Evolutionary conservation across 352 stramenopile genomes (phyloP).

Genomic region (Aphanomyces cochlioides): DNA sequence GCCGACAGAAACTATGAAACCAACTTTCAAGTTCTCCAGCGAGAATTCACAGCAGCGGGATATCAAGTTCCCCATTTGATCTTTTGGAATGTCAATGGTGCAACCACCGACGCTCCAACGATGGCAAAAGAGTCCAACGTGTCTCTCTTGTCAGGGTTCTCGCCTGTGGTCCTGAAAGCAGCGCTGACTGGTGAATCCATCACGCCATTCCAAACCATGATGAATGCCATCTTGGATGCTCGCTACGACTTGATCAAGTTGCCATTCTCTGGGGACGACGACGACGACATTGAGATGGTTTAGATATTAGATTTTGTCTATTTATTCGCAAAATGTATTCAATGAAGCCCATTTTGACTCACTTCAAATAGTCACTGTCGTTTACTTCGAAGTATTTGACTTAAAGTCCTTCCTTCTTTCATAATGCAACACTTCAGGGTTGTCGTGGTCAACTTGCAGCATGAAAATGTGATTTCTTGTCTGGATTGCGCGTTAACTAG

Average conservation of each 20-base stretch:
- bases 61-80: constrained; percentile 58
- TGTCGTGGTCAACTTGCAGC: too few relatives aligned
- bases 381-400: too few relatives aligned
- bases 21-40: constrained; percentile 42
- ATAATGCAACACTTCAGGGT: too few relatives aligned
- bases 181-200: constrained; percentile 35
- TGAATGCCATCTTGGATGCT: constrained; percentile 37
- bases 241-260: constrained; percentile 43
- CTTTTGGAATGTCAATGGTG: constrained; percentile 72
- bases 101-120: constrained; percentile 36
- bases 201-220: constrained; percentile 40
- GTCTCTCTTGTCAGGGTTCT: constrained; percentile 54
- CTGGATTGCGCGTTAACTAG: too few relatives aligned
- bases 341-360: too few relatives aligned
- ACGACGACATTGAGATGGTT: constrained; percentile 10
- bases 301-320: too few relatives aligned
- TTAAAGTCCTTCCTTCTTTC: too few relatives aligned
- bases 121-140: constrained; percentile 40
- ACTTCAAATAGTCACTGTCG: too few relatives aligned
- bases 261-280: not conserved
- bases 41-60: constrained; percentile 25
- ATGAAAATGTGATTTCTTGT: too few relatives aligned
- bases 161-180: constrained; percentile 42
- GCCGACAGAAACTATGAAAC: constrained; percentile 44
- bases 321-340: too few relatives aligned